Evolutionary conservation across 2,329 filamentous ascomycete species (phyloP), one percentile per base, ranked within the genome.

Genomic region (Aspergillus sp.): DNA sequence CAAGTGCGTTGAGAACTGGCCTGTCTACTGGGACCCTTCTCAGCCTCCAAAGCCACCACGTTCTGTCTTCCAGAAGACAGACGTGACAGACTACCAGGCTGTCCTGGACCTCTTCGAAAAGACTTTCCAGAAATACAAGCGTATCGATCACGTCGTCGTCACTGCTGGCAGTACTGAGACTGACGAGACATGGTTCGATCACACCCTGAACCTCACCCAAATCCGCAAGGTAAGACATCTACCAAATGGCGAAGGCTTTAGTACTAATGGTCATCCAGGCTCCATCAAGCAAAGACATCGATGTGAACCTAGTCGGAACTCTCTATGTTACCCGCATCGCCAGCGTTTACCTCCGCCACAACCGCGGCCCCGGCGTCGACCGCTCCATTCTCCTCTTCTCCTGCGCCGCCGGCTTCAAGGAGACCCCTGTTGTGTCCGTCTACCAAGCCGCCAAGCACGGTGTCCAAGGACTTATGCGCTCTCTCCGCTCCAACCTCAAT

Each of bases 401-500:
- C 44, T 81, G 76, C 6, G 73, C 78, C 1, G 79, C 80, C 0
- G 80, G 80, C 2, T 81, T 83, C 62, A 78, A 77, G 15, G 78
- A 81, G 39, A 74, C 76, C 4, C 79, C 81, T 0, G 79, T 78
- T 0, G 65, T 82, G 1, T 77, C 77, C 50, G 70, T 81, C 23
- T 82, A 84, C 61, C 75, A 76, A 3, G 70, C 79, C 0, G 71
- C 75, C 6, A 82, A 83, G 62, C 81, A 83, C 59, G 80, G 78
- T n/a, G 75, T 83, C 0, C 70, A 81, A 27, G 81, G 81, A 0
- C 68, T 82, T 6, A 79, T 82, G 74, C 73, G 81, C 21, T 74
- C 76, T 17, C 66, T 83, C 27, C 71, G 77, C 37, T 65, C 64
- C 52, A 77, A 70, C 58, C 60, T 70, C 35, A 64, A 66, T 11